These are phyloP conservation scores for Neoboletus brunneissimus DNA, from an alignment of 768 basidiomycete species.

Conservation along the genomic window DNA sequence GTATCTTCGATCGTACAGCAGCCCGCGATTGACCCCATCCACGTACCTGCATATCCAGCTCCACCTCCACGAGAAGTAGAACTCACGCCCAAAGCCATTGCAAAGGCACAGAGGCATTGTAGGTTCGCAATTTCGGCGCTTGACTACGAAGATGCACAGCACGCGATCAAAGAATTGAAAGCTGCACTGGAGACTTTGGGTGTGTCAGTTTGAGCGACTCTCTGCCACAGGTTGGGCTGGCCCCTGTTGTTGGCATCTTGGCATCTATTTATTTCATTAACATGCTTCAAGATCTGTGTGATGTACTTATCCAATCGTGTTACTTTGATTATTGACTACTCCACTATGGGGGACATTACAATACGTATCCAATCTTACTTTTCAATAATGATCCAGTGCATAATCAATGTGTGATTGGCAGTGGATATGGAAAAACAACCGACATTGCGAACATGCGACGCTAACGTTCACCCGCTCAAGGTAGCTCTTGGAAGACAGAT, in stretches of 20 bases:
- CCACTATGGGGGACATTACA: background rate
- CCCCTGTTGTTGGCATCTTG: background rate
- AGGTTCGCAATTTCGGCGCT: slow-evolving; percentile 92
- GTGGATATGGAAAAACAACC: background rate
- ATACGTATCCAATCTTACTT: slow-evolving; percentile 1
- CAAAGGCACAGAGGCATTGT: slow-evolving; percentile 87
- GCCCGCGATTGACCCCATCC: slow-evolving; percentile 4
- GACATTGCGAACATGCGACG: background rate
- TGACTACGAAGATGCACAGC: slow-evolving; percentile 90
- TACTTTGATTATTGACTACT: background rate
- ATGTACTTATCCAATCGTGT: background rate
- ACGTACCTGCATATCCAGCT: slow-evolving; percentile 19
- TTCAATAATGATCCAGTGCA: slow-evolving; percentile 1
- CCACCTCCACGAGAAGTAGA: slow-evolving; percentile 34
- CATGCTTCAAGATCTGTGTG: background rate
- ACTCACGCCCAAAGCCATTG: slow-evolving; percentile 62
- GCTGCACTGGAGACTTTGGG: slow-evolving; percentile 69
- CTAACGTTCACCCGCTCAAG: background rate
- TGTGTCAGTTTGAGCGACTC: slow-evolving; percentile 33
- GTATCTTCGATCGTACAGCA: background rate
- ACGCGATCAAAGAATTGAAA: slow-evolving; percentile 79
- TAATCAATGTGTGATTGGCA: background rate
- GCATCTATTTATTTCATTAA: slow-evolving; percentile 6
- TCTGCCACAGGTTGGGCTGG: slow-evolving; percentile 2
- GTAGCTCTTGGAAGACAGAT: slow-evolving; percentile 6